A percentile compares a stretch with the other conserved stretches of the same genome.
Conservation (phyloP, 202 grass and related monocot genomes). For the Cymbopogon flexuosus region DNA sequence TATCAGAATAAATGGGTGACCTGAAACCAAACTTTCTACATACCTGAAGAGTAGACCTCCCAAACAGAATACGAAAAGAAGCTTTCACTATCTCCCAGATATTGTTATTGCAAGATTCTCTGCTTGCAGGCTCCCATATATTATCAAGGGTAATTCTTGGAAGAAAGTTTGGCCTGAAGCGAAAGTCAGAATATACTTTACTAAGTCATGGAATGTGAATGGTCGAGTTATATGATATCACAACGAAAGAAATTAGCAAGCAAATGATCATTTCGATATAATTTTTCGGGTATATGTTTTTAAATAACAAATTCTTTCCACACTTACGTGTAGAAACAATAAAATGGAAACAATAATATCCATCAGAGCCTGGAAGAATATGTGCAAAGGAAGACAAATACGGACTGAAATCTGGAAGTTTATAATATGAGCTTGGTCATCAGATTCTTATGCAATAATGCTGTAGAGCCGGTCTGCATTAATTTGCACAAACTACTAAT, state of each 20-base stretch:
- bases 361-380: background rate
- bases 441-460: background rate
- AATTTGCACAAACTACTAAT: background rate
- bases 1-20: conserved; percentile 2
- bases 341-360: background rate
- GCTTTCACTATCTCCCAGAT: conserved; percentile 79
- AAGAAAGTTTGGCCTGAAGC: conserved; percentile 66
- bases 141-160: conserved; percentile 89
- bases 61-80: conserved; percentile 67
- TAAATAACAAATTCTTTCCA: background rate
- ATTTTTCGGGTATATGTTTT: background rate
- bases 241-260: conserved; percentile 10
- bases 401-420: background rate
- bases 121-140: conserved; percentile 90
- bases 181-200: too few relatives aligned
- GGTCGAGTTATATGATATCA: background rate
- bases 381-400: background rate
- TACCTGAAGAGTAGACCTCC: conserved; percentile 84
- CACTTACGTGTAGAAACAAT: background rate
- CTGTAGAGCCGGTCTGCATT: background rate
- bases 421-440: background rate
- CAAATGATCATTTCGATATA: background rate
- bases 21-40: conserved; percentile 8
- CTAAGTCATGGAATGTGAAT: background rate
- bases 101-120: conserved; percentile 68